Base-by-base conservation (phyloP, 257 asterid genomes). In the Ajuga chamaepitys region DNA sequence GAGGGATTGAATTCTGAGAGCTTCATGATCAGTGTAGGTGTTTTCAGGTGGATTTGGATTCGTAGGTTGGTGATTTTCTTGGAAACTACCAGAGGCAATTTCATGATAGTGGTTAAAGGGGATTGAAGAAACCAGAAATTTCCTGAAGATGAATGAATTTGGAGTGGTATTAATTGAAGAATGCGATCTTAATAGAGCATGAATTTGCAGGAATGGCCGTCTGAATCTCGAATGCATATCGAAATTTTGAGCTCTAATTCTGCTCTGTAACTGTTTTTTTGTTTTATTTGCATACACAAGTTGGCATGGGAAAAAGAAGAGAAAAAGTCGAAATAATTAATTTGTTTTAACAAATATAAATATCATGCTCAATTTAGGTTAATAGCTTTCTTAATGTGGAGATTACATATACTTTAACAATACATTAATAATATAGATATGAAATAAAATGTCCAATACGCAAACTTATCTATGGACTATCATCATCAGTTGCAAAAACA, bases 1-100 rank as follows among this genome's bases (percentile, higher is more conserved):
- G 64, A 88, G 80, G 50, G 68, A 46, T 67, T 88, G 91, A 47
- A 88, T 68, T 70, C 62, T 70, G 58, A 80, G 80, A 28, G 89
- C 89, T 58, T 72, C 80, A n/a, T 73, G 58, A 12, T 83, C 86
- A 47, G 38, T 57, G 67, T 56, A 16, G 60, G 76, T 12, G 64
- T 37, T 58, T 26, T 34, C 58, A 34, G 42, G 22, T 9, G 58
- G 52, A 54, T 40, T 72, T 47, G 72, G 67, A 24, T 41, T 7
- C 25, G 57, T 3, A 44, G 71, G 62, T 2, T 56, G 40, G 41
- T 47, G 42, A 72, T 56, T 47, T n/a, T 28, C 25, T 5, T 76
- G 50, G 54, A 34, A 74, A 64, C 3, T 8, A 38, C 20, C 3
- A 4, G 24, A 34, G 68, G 24, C 32, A 7, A 35, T 28, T 5